Evolutionary conservation across 2,329 filamentous ascomycete species (phyloP), one percentile per base, ranked within the genome.

Genomic region (Colletotrichum chlorophyti): DNA sequence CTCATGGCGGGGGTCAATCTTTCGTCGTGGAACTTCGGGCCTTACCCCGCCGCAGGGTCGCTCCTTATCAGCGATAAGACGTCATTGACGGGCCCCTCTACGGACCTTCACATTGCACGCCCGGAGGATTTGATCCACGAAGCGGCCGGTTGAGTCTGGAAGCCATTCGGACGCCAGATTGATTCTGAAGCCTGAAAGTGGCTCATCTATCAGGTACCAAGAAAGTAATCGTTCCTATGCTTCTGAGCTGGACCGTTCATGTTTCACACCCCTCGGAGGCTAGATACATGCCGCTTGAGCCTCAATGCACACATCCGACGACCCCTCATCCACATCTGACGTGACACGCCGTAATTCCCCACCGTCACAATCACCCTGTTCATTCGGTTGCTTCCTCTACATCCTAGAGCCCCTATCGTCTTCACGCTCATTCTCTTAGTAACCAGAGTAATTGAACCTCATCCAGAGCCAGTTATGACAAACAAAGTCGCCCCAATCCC

Each of bases 401-500:
- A 14, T 32, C 40, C 14, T 10, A 15, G 8, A 15, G 7, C 15
- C 11, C 31, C 31, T n/a, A 11, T 14, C 8, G n/a, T 10, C 10
- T 21, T 19, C 11, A 3, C 6, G 21, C 6, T 12, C 15, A 11
- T 11, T 9, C 14, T 38, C 21, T 11, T 6, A 8, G 8, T 15
- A 24, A 15, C 32, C 10, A 15, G n/a, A 23, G 9, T 23, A 15
- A 35, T 2, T 15, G 14, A 37, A 19, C 14, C 19, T 5, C 26
- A 32, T 5, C 48, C 17, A 24, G n/a, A 9, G 42, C 21, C 47
- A n/a, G n/a, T n/a, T n/a, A 43, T 51, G 46, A 34, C 50, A 14
- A 53, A 47, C 26, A 35, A 37, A 19, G 34, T 43, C 26, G 45
- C 60, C 10, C 50, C 66, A 14, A 79, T 84, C 64, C 83, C 83